These are phyloP conservation scores for Brassica incana DNA, from an alignment of 345 rosid genomes.

Conservation along the genomic window DNA sequence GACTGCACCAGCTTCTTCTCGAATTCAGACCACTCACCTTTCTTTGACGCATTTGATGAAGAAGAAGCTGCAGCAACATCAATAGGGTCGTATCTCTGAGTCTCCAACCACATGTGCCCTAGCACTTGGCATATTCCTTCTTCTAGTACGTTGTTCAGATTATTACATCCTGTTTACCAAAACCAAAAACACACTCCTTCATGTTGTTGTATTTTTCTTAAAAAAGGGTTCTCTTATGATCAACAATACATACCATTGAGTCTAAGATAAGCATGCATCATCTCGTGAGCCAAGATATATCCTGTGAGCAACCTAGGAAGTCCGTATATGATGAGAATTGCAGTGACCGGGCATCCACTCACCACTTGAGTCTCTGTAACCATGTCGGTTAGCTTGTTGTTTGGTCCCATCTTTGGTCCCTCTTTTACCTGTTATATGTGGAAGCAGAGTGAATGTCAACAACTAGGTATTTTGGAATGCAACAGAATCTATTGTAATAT, in stretches of 20 bases:
- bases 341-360: slow-evolving; percentile 77
- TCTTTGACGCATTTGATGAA: too few relatives aligned
- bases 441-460: slow-evolving; percentile 6
- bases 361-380: slow-evolving; percentile 63
- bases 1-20: too few relatives aligned
- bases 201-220: too few relatives aligned
- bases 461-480: background rate
- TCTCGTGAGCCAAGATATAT: slow-evolving; percentile 86
- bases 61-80: too few relatives aligned
- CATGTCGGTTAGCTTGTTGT: slow-evolving; percentile 48
- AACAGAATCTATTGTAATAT: background rate
- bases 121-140: too few relatives aligned
- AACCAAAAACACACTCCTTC: too few relatives aligned
- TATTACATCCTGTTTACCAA: too few relatives aligned
- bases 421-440: slow-evolving; percentile 29
- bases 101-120: too few relatives aligned
- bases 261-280: slow-evolving; percentile 99
- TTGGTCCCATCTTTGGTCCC: slow-evolving; percentile 60
- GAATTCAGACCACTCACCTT: too few relatives aligned
- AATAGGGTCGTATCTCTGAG: too few relatives aligned
- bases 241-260: slow-evolving; percentile 57
- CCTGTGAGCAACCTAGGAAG: slow-evolving; percentile 91
- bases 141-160: too few relatives aligned
- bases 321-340: slow-evolving; percentile 84
- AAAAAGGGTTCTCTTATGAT: too few relatives aligned